Evolutionary conservation across 179 eudicot species (phyloP).

Genomic region (Beta lomatogona): DNA sequence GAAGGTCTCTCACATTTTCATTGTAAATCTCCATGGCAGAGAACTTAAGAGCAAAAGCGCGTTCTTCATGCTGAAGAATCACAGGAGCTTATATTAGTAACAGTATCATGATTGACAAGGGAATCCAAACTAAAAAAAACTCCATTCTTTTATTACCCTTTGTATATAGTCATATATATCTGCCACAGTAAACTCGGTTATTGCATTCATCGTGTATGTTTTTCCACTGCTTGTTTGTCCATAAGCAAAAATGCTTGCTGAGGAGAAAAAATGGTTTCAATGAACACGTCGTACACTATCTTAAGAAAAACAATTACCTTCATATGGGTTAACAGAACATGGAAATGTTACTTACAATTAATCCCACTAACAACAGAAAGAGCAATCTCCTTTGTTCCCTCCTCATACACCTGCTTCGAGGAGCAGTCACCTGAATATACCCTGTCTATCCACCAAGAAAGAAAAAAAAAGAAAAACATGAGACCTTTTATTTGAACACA

Average conservation of each 20-base stretch:
- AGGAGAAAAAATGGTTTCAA: constrained; percentile 5
- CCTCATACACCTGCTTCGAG: constrained; percentile 81
- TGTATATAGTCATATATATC: constrained; percentile 82
- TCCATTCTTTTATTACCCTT: constrained; percentile 47
- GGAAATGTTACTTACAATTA: constrained; percentile 61
- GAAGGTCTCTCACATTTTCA: constrained; percentile 92
- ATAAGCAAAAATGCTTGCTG: constrained; percentile 95
- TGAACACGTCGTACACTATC: constrained; percentile 13
- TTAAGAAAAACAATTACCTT: not conserved
- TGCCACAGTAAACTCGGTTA: constrained; percentile 75
- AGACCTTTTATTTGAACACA: constrained; percentile 9
- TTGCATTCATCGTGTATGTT: constrained; percentile 88
- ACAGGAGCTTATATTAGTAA: constrained; percentile 19
- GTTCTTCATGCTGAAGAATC: constrained; percentile 73
- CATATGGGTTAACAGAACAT: too few species aligned
- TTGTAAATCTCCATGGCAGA: constrained; percentile 96
- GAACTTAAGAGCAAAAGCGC: constrained; percentile 85
- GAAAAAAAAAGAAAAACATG: constrained; percentile 17
- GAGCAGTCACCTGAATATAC: constrained; percentile 84
- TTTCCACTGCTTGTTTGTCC: constrained; percentile 99
- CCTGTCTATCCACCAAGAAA: constrained; percentile 56
- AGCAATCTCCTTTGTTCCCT: constrained; percentile 82
- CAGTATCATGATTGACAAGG: not conserved
- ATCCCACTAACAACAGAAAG: constrained; percentile 91
- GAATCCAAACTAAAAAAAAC: constrained; percentile 2